phyloP scores from a whole-genome alignment of 345 rosid genomes.

The Aquilaria yunnanensis region DNA sequence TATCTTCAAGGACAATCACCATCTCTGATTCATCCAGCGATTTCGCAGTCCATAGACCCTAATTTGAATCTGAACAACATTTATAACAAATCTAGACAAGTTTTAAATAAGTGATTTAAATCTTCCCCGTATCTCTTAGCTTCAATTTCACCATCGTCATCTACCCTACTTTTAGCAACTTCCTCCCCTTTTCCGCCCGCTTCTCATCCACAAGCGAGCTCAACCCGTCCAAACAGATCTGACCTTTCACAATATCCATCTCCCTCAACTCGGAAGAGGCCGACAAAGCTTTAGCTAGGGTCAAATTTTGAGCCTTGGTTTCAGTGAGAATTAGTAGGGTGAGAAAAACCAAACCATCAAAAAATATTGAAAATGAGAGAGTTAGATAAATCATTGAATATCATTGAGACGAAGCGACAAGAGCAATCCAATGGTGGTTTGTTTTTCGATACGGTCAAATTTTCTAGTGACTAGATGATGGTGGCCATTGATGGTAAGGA shows the following conservation, averaged over 20 bases:
- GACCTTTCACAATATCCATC: slow-evolving; percentile 39
- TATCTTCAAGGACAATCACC: slow-evolving; percentile 62
- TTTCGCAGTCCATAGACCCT: slow-evolving; percentile 46
- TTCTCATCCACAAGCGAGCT: slow-evolving; percentile 25
- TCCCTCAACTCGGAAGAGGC: slow-evolving; percentile 22
- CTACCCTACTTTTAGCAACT: slow-evolving; percentile 61
- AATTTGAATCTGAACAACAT: slow-evolving; percentile 43
- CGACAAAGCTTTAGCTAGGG: no score
- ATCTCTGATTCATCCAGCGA: slow-evolving; percentile 73
- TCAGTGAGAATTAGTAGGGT: no score
- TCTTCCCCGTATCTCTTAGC: slow-evolving; percentile 41
- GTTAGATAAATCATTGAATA: no score
- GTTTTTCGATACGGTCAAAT: no score
- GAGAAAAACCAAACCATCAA: no score
- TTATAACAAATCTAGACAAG: slow-evolving; percentile 51
- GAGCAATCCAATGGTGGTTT: no score
- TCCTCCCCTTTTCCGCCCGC: slow-evolving; percentile 50
- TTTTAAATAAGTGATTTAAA: slow-evolving; percentile 52
- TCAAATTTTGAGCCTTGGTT: no score
- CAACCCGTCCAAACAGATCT: slow-evolving; percentile 55
- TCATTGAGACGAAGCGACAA: no score
- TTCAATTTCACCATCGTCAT: slow-evolving; percentile 58
- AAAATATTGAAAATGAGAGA: no score
- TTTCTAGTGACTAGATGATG: no score
- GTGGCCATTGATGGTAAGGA: no score